Conservation (phyloP, 129 eudicot genomes). For the Pseudognaphalium luteoalbum region DNA sequence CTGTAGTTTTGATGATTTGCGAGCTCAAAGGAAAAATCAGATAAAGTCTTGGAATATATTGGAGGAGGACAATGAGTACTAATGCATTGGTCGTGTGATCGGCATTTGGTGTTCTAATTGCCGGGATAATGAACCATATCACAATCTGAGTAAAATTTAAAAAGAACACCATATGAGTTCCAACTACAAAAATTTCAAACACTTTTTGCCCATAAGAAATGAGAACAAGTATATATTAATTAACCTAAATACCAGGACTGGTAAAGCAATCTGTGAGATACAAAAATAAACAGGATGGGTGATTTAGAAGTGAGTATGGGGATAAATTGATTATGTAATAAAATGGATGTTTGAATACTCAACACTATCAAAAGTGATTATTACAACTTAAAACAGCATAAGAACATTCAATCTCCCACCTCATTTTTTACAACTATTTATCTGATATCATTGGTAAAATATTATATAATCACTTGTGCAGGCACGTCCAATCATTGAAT, state of each 20-base stretch:
- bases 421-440: background rate
- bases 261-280: too few species aligned
- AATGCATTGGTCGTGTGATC: slow-evolving; percentile 80
- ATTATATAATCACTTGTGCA: slow-evolving; percentile 4
- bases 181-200: background rate
- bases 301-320: too few species aligned
- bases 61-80: slow-evolving; percentile 67
- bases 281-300: too few species aligned
- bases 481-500: background rate
- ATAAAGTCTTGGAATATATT: slow-evolving; percentile 78
- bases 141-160: slow-evolving; percentile 58
- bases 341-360: too few species aligned
- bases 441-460: background rate
- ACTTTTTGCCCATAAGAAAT: slow-evolving; percentile 9
- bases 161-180: slow-evolving; percentile 9
- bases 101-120: slow-evolving; percentile 62
- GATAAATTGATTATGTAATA: too few species aligned
- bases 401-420: background rate
- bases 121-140: slow-evolving; percentile 86
- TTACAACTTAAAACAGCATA: background rate
- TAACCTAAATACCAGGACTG: background rate
- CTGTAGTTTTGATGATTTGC: slow-evolving; percentile 78
- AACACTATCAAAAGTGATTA: background rate
- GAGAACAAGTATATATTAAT: background rate
- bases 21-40: slow-evolving; percentile 78